Conservation (phyloP, 1,284 basidiomycete genomes). For the Leucoagaricus sp. region DNA sequence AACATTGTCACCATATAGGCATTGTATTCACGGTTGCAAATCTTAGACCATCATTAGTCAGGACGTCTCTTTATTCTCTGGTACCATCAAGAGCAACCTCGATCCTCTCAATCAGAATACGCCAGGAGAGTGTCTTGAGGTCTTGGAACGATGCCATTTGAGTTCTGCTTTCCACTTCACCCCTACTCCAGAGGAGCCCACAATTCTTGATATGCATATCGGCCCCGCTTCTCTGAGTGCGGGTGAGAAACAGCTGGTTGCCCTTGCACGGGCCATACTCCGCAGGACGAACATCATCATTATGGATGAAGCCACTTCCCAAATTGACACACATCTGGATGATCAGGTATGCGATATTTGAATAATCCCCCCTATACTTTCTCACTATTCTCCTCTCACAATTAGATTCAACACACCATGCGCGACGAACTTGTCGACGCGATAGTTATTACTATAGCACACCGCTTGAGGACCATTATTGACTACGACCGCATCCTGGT, state of each 20-base stretch:
- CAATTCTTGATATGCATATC: conserved; percentile 62
- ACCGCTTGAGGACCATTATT: conserved; percentile 70
- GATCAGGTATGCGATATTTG: conserved; percentile 48
- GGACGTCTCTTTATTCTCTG: conserved; percentile 84
- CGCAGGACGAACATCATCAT: conserved; percentile 79
- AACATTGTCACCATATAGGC: neutral
- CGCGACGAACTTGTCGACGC: conserved; percentile 72
- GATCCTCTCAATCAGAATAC: conserved; percentile 71
- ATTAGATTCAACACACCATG: conserved; percentile 77
- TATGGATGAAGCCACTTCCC: conserved; percentile 84
- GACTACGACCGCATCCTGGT: conserved; percentile 86
- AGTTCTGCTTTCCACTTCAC: conserved; percentile 41
- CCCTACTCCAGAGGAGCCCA: conserved; percentile 31
- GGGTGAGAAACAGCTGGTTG: conserved; percentile 82
- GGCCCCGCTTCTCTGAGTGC: conserved; percentile 73
- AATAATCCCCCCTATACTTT: neutral
- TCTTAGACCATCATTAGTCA: conserved; percentile 77
- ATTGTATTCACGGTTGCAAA: neutral
- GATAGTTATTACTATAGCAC: conserved; percentile 85
- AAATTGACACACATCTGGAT: conserved; percentile 74
- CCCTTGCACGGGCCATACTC: conserved; percentile 73
- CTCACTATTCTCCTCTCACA: neutral
- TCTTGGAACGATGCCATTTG: conserved; percentile 66
- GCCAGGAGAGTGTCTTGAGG: conserved; percentile 65
- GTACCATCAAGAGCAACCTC: conserved; percentile 79